Evolutionary conservation across 345 rosid species (phyloP).

Genomic region (Boechera stricta): DNA sequence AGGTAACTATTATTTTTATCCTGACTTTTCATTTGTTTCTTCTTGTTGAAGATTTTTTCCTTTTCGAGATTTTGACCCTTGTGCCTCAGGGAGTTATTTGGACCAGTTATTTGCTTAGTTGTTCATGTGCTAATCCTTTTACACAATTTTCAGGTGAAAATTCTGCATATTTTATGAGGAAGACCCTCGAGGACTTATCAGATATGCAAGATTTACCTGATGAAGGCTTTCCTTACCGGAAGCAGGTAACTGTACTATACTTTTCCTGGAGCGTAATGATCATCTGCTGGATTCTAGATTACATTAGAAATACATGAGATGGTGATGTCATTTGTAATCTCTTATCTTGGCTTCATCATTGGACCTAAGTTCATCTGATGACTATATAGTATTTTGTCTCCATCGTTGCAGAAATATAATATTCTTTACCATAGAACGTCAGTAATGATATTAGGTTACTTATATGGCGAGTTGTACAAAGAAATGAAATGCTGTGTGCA

Average conservation of each 20-base stretch:
- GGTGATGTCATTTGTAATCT: conserved; percentile 20
- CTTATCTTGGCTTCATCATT: conserved; percentile 20
- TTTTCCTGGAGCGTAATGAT: conserved; percentile 11
- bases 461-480: conserved; percentile 5
- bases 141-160: conserved; percentile 53
- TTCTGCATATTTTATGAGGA: conserved; percentile 82
- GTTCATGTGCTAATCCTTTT: conserved; percentile 22
- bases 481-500: conserved; percentile 16
- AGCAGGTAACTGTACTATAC: conserved; percentile 60
- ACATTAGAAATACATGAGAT: conserved; percentile 13
- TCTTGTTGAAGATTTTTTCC: conserved; percentile 5
- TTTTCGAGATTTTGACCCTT: conserved; percentile 6
- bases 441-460: not conserved
- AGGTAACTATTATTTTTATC: conserved; percentile 53
- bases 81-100: conserved; percentile 24
- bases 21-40: conserved; percentile 5
- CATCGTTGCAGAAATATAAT: conserved; percentile 8
- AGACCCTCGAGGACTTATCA: conserved; percentile 74
- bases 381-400: not conserved
- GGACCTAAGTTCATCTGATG: not conserved
- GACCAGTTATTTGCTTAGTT: conserved; percentile 5
- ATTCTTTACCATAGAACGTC: not conserved
- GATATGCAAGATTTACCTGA: conserved; percentile 86
- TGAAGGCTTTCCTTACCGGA: conserved; percentile 81
- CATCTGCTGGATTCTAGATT: conserved; percentile 23